phyloP scores from a whole-genome alignment of 192 early-diverging fungal genomes.

The Podila horticola region DNA sequence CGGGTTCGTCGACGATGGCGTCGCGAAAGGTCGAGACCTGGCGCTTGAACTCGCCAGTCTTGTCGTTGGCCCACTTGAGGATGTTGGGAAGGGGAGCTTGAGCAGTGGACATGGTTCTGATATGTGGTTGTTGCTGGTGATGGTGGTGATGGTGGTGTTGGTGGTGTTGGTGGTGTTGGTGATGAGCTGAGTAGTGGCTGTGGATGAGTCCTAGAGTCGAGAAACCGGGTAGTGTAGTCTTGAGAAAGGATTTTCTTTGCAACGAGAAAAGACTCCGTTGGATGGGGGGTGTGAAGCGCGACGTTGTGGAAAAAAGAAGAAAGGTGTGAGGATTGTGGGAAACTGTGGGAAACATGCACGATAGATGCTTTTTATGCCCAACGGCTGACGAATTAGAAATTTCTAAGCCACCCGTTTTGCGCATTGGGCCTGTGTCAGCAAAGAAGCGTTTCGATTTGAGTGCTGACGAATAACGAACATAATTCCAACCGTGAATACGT shows the following conservation, averaged over 20 bases:
- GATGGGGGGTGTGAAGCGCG: neutral
- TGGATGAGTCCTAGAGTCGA: neutral
- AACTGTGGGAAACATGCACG: neutral
- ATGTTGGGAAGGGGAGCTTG: conserved; percentile 45
- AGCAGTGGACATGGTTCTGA: conserved; percentile 28
- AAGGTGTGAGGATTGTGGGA: too few relatives aligned
- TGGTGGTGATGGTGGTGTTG: neutral
- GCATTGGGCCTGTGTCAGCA: too few relatives aligned
- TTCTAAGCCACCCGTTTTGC: too few relatives aligned
- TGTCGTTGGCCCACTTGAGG: conserved; percentile 71
- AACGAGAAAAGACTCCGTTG: neutral
- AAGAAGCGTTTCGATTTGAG: too few relatives aligned
- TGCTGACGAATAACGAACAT: too few relatives aligned
- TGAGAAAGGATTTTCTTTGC: neutral
- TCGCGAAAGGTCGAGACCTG: conserved; percentile 79
- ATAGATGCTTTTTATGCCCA: neutral
- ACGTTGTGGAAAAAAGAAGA: neutral
- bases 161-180: too few relatives aligned
- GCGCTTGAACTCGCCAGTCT: conserved; percentile 83
- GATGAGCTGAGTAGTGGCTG: too few relatives aligned
- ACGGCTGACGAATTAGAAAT: too few relatives aligned
- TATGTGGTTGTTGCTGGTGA: neutral
- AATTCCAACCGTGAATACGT: too few relatives aligned
- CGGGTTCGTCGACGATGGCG: conserved; percentile 60
- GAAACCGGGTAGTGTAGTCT: neutral